These are phyloP conservation scores for Trichoderma gracile DNA, from an alignment of 2,329 filamentous ascomycete genomes.

Conservation along the genomic window DNA sequence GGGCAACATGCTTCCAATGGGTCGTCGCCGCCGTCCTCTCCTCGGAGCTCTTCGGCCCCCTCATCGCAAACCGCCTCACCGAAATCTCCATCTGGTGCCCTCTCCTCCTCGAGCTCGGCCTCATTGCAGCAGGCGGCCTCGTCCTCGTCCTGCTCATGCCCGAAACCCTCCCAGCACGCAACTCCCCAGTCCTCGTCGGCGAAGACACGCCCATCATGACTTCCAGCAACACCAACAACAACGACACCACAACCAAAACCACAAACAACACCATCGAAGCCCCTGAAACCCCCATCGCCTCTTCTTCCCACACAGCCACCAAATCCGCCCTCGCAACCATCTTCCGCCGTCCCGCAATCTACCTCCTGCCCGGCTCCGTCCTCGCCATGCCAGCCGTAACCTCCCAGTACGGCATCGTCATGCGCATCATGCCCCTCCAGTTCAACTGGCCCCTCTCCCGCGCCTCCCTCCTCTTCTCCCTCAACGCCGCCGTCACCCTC, in stretches of 20 bases:
- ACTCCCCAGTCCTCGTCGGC: background rate
- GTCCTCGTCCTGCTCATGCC: constrained; percentile 29
- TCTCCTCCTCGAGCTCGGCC: constrained; percentile 30
- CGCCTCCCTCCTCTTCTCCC: constrained; percentile 32
- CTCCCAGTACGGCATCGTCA: constrained; percentile 30
- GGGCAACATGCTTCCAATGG: constrained; percentile 34
- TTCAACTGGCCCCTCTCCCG: constrained; percentile 31
- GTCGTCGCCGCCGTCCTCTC: constrained; percentile 31
- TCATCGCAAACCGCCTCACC: constrained; percentile 29
- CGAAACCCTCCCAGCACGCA: constrained; percentile 28
- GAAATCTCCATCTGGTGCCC: constrained; percentile 29
- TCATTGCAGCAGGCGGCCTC: constrained; percentile 29
- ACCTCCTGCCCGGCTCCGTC: constrained; percentile 32
- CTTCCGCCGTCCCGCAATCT: constrained; percentile 29
- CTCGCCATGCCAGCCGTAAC: constrained; percentile 31
- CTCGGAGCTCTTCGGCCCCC: constrained; percentile 29
- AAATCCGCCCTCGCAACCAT: constrained; percentile 26
- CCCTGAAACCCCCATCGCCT: background rate
- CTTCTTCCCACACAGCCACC: background rate
- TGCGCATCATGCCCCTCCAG: constrained; percentile 34
- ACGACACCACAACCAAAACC: background rate
- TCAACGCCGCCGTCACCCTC: constrained; percentile 31
- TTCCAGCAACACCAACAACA: background rate
- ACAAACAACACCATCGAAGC: background rate
- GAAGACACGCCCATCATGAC: background rate